Conservation (phyloP, 441 rosid genomes). For the Adansonia rubrostipa region DNA sequence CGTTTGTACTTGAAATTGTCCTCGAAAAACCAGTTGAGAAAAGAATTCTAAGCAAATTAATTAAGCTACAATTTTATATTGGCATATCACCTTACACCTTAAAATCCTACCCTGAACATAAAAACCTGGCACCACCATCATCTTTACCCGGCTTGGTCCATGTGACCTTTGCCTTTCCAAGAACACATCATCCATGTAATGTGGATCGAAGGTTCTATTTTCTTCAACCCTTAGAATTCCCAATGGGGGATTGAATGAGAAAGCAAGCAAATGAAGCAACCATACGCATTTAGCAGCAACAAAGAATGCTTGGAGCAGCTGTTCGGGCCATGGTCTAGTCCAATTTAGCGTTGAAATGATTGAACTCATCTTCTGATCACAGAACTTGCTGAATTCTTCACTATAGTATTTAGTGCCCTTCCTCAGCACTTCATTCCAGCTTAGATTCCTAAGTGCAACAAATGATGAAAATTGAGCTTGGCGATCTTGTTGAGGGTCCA, state of each 20-base stretch:
- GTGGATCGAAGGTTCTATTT: constrained; percentile 64
- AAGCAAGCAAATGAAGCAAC: constrained; percentile 93
- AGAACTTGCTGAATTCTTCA: constrained; percentile 92
- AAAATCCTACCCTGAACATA: constrained; percentile 75
- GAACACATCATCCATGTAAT: constrained; percentile 86
- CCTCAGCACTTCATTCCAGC: constrained; percentile 91
- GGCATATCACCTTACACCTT: constrained; percentile 90
- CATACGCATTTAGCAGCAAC: constrained; percentile 90
- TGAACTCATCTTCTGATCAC: constrained; percentile 94
- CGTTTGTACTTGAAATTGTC: not conserved
- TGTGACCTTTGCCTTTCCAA: constrained; percentile 56
- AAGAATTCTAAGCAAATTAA: not conserved
- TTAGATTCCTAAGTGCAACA: constrained; percentile 75
- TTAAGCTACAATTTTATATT: constrained; percentile 54
- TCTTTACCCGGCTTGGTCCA: constrained; percentile 62
- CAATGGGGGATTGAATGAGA: constrained; percentile 75
- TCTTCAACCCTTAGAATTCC: constrained; percentile 83
- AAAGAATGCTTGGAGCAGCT: constrained; percentile 83
- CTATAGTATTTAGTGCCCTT: constrained; percentile 93
- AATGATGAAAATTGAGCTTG: constrained; percentile 74
- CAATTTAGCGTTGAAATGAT: constrained; percentile 74
- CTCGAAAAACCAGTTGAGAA: not conserved
- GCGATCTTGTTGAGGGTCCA: constrained; percentile 82
- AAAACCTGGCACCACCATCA: constrained; percentile 96
- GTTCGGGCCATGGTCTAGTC: constrained; percentile 93